A percentile compares a stretch with the other conserved stretches of the same genome.
Evolutionary conservation across 2,329 filamentous ascomycete species (phyloP).

Genomic region (Daldinia sp.): DNA sequence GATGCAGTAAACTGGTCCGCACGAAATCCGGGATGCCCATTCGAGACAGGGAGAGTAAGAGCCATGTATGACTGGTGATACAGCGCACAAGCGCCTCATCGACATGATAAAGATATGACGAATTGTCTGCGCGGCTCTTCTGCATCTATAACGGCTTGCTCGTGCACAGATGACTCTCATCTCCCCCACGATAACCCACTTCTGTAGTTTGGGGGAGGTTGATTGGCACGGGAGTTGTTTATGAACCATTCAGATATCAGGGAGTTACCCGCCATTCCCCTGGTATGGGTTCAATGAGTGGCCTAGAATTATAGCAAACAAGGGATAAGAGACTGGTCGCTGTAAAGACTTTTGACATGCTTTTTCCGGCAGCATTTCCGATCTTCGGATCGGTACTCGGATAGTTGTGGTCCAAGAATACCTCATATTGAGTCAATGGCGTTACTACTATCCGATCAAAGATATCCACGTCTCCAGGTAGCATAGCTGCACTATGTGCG

Average conservation of each 20-base stretch:
- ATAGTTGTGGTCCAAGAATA: slow-evolving; percentile 18
- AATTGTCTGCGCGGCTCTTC: slow-evolving; percentile 18
- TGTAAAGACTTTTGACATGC: slow-evolving; percentile 7
- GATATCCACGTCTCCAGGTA: slow-evolving; percentile 20
- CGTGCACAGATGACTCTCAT: slow-evolving; percentile 25
- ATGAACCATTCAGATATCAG: slow-evolving; percentile 19
- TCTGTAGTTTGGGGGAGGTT: slow-evolving; percentile 27
- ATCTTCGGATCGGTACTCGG: slow-evolving; percentile 35
- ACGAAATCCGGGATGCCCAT: neutral
- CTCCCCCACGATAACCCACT: slow-evolving; percentile 38
- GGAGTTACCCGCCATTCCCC: slow-evolving; percentile 19
- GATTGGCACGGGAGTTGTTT: slow-evolving; percentile 29
- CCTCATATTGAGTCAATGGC: slow-evolving; percentile 25
- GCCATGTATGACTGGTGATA: slow-evolving; percentile 7
- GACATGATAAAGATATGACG: slow-evolving; percentile 21
- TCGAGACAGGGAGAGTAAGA: slow-evolving; percentile 1
- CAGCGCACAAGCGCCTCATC: neutral
- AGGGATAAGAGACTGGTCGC: slow-evolving; percentile 17
- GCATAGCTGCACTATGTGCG: slow-evolving; percentile 22
- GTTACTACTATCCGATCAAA: slow-evolving; percentile 22
- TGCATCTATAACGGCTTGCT: slow-evolving; percentile 10
- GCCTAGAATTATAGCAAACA: slow-evolving; percentile 15
- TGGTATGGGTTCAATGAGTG: slow-evolving; percentile 19
- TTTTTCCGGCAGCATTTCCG: slow-evolving; percentile 21
- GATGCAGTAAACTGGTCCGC: neutral